phyloP scores from a whole-genome alignment of 75 land plant genomes.

The Sequoia sempervirens region DNA sequence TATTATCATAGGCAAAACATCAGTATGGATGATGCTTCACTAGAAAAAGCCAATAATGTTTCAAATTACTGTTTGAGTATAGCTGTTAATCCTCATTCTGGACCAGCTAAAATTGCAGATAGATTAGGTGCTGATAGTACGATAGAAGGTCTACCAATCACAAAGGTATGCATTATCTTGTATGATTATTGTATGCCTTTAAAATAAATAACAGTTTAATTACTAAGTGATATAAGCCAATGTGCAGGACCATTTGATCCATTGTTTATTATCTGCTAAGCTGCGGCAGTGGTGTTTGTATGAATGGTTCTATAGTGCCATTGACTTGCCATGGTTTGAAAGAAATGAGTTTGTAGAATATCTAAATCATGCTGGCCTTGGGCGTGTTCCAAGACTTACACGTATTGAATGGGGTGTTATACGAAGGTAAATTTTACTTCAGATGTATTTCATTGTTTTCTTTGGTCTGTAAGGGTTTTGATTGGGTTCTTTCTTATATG shows the following conservation, averaged over 20 bases:
- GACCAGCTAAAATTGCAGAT: slow-evolving; percentile 5
- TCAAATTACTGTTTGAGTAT: slow-evolving; percentile 16
- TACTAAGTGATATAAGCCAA: background rate
- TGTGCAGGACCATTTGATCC: slow-evolving; percentile 23
- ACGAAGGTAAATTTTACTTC: slow-evolving; percentile 14
- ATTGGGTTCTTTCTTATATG: background rate
- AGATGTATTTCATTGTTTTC: too few species aligned
- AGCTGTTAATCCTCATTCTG: slow-evolving; percentile 7
- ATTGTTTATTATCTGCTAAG: slow-evolving; percentile 52
- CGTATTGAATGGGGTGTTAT: slow-evolving; percentile 94
- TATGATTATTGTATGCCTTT: background rate
- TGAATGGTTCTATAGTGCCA: slow-evolving; percentile 98
- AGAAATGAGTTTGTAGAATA: slow-evolving; percentile 88
- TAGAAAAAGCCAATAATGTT: slow-evolving; percentile 15
- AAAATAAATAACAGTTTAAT: background rate
- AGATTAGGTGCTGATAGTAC: slow-evolving; percentile 17
- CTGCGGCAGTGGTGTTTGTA: slow-evolving; percentile 75
- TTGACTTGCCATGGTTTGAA: slow-evolving; percentile 94
- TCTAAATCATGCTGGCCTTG: slow-evolving; percentile 76
- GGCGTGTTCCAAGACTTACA: slow-evolving; percentile 75
- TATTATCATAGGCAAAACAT: slow-evolving; percentile 35
- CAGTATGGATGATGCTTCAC: slow-evolving; percentile 18
- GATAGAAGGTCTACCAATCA: slow-evolving; percentile 18
- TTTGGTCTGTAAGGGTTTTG: background rate
- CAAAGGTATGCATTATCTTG: slow-evolving; percentile 30